Conservation (phyloP, 2,329 filamentous ascomycete genomes). For the Apiospora rasikravindrae region DNA sequence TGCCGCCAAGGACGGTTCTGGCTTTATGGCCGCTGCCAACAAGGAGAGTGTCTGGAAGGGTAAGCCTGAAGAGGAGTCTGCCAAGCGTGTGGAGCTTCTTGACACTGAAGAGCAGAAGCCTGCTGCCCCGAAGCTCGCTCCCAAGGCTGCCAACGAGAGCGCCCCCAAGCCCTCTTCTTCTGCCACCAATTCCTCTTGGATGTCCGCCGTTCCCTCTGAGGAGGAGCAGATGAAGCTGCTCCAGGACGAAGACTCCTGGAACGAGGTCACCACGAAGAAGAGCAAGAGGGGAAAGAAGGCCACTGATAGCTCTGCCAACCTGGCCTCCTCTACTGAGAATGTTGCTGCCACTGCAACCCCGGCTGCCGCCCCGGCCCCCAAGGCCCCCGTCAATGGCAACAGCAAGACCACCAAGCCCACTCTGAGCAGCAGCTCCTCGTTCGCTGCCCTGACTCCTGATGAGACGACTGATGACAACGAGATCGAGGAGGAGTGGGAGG, state of each 20-base stretch:
- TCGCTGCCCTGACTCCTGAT: slow-evolving; percentile 40
- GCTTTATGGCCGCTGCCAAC: slow-evolving; percentile 54
- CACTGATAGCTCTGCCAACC: slow-evolving; percentile 37
- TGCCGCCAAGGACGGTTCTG: slow-evolving; percentile 79
- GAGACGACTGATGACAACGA: slow-evolving; percentile 39
- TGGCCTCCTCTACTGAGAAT: slow-evolving; percentile 27
- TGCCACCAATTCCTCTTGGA: slow-evolving; percentile 48
- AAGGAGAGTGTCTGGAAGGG: slow-evolving; percentile 44
- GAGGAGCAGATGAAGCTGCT: slow-evolving; percentile 67
- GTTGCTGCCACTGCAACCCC: slow-evolving; percentile 24
- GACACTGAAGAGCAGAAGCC: slow-evolving; percentile 60
- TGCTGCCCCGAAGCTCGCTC: slow-evolving; percentile 31
- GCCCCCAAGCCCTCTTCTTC: slow-evolving; percentile 37
- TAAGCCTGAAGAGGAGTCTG: slow-evolving; percentile 42
- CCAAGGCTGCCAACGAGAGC: slow-evolving; percentile 34
- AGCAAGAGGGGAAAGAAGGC: slow-evolving; percentile 37
- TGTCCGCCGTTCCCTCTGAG: slow-evolving; percentile 60
- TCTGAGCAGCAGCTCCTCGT: slow-evolving; percentile 40
- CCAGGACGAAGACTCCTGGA: slow-evolving; percentile 60
- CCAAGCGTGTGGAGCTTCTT: slow-evolving; percentile 51
- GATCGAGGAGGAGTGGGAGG: slow-evolving; percentile 42
- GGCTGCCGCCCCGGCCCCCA: slow-evolving; percentile 27
- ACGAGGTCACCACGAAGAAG: slow-evolving; percentile 58
- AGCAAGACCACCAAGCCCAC: slow-evolving; percentile 39
- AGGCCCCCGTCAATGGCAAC: slow-evolving; percentile 30